Evolutionary conservation across 192 early-diverging fungal genomes (phyloP).

Genomic region (Mortierella hygrophila): DNA sequence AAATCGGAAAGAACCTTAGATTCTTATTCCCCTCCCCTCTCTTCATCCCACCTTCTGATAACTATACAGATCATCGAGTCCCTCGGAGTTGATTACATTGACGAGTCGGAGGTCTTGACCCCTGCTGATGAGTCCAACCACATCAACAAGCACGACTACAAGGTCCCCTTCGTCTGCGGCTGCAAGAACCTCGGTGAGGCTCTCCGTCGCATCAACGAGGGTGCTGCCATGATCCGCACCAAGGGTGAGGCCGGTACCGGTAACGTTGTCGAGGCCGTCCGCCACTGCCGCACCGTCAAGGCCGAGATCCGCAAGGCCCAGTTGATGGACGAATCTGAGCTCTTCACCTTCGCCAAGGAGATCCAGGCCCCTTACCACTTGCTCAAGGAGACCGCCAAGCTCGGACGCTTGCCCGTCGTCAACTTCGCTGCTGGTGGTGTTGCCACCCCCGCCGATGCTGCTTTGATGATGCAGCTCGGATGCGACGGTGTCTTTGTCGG

Average conservation of each 20-base stretch:
- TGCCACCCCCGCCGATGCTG: constrained; percentile 98
- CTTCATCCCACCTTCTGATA: neutral
- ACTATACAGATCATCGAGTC: constrained; percentile 82
- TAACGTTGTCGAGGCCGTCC: constrained; percentile 97
- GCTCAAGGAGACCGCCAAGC: constrained; percentile 86
- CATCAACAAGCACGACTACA: constrained; percentile 94
- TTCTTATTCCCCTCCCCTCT: neutral
- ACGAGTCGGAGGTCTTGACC: constrained; percentile 97
- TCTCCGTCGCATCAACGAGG: constrained; percentile 95
- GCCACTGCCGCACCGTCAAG: constrained; percentile 92
- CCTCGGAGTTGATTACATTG: constrained; percentile 96
- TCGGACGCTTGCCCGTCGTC: constrained; percentile 95
- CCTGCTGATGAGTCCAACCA: constrained; percentile 97
- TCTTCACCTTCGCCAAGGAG: constrained; percentile 97
- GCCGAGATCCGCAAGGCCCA: constrained; percentile 89
- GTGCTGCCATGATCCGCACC: constrained; percentile 98
- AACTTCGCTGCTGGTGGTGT: constrained; percentile 99
- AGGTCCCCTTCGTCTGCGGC: constrained; percentile 97
- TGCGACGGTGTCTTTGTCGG: constrained; percentile 99
- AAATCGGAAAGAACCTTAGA: neutral
- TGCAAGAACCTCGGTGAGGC: constrained; percentile 98
- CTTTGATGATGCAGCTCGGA: constrained; percentile 99
- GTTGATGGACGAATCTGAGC: constrained; percentile 88
- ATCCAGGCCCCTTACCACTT: constrained; percentile 93
- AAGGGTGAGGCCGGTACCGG: constrained; percentile 99